Base-by-base conservation (phyloP, 176 grass and related monocot genomes). In the Raddia guianensis region DNA sequence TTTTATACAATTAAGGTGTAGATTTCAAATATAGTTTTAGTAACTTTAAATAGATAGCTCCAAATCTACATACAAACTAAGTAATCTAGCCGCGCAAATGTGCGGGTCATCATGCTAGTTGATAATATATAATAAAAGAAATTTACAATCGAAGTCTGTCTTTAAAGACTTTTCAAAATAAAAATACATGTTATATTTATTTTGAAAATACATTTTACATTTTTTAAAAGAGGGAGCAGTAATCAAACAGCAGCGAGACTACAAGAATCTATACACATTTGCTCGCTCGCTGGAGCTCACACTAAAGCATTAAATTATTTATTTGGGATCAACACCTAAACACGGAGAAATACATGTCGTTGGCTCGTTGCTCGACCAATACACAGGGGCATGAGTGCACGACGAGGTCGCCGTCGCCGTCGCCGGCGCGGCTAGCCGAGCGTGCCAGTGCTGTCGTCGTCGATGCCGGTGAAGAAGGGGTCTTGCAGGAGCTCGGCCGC, bases 401-500 rank as follows among this genome's bases (percentile, higher is more conserved):
- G 27, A 27, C 1, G 27, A 27, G 27, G 27, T 27, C 27, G 27
- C 27, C 27, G n/a, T n/a, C 72, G 72, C 82, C 65, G 73, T 72
- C 66, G 40, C 55, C 79, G 65, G 63, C 74, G 80, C 12, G 46
- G 76, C 63, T 78, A 78, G 53, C 44, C 68, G 0, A 81, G 70
- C 34, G 70, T 83, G 71, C 71, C 61, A 60, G 68, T 62, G 57
- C 68, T 82, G 53, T 90, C 90, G 14, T 81, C 84, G 57, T 82
- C 88, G 47, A 98, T 37, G 62, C 84, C 92, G 46, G 74, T 3
- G 52, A 98, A 95, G 88, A 98, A 98, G 8, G 90, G 90, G 33
- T 98, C 96, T 7, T 12, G 54, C 5, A 98, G 89, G 67, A 98
- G 92, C 47, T 98, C 92, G 51, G 88, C 67, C 1, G 96, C 90